Percentiles rank a stretch among this genome's conserved stretches.
These are phyloP conservation scores for Fusarium albidum DNA, from an alignment of 2,329 filamentous ascomycete species.

Conservation along the genomic window DNA sequence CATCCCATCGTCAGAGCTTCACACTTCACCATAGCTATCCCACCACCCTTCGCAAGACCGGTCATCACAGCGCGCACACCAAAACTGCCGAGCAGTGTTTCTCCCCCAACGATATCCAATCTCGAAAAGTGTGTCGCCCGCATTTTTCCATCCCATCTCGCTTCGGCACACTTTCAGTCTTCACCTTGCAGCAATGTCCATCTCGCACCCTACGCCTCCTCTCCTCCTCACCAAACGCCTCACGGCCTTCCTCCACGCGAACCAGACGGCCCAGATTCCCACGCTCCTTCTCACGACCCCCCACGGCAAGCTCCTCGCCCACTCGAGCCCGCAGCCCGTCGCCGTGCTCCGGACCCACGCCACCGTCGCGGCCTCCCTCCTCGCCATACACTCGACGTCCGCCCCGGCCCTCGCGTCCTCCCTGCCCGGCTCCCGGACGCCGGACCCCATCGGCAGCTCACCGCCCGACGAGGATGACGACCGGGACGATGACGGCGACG, in stretches of 20 bases:
- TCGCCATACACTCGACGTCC: constrained; percentile 62
- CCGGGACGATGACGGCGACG: constrained; percentile 29
- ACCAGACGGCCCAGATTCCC: constrained; percentile 65
- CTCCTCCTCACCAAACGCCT: constrained; percentile 72
- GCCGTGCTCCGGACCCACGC: constrained; percentile 67
- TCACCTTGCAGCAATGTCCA: constrained; percentile 45
- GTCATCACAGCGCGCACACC: too few species aligned
- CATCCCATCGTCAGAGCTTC: constrained; percentile 20
- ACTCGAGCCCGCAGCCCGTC: constrained; percentile 64
- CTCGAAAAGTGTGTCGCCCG: background rate
- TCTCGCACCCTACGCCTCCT: constrained; percentile 56
- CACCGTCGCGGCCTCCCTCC: constrained; percentile 70
- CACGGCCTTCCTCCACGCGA: constrained; percentile 66
- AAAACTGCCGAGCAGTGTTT: background rate
- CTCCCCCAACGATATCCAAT: background rate
- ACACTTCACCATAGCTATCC: constrained; percentile 2
- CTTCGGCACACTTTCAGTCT: too few species aligned
- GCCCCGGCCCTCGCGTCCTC: constrained; percentile 52
- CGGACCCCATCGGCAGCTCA: constrained; percentile 37
- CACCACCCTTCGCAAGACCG: background rate
- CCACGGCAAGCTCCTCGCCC: constrained; percentile 70
- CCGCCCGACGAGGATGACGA: constrained; percentile 36
- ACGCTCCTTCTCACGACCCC: constrained; percentile 67
- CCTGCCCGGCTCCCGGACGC: constrained; percentile 48
- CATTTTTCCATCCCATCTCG: too few species aligned